Conservation (phyloP, 2,329 filamentous ascomycete species). For the Mycosphaerella arachidis region DNA sequence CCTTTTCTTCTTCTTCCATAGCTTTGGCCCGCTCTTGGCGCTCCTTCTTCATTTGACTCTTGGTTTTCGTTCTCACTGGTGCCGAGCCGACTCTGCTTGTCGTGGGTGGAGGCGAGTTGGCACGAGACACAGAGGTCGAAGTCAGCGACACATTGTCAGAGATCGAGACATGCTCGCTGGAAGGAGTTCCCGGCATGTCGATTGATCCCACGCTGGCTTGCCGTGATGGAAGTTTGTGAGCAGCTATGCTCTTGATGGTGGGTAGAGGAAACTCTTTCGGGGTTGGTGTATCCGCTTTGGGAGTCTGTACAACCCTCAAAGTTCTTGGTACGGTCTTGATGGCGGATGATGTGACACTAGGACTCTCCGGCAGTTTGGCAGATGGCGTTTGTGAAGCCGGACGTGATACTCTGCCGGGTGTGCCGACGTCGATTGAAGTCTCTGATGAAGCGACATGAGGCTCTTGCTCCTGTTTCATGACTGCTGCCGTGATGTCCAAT, state of each 20-base stretch:
- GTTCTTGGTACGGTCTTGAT: constrained; percentile 57
- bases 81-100: constrained; percentile 61
- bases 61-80: constrained; percentile 65
- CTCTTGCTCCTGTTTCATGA: constrained; percentile 20
- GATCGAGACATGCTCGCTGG: constrained; percentile 65
- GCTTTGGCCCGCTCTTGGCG: constrained; percentile 40
- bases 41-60: constrained; percentile 74
- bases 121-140: constrained; percentile 67
- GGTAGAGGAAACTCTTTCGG: constrained; percentile 24
- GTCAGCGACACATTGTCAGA: constrained; percentile 67
- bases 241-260: constrained; percentile 20
- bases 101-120: constrained; percentile 64
- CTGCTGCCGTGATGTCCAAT: constrained; percentile 43
- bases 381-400: constrained; percentile 49
- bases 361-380: constrained; percentile 52
- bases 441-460: constrained; percentile 36
- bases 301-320: constrained; percentile 63
- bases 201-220: constrained; percentile 54
- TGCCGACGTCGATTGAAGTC: constrained; percentile 37
- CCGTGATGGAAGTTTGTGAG: constrained; percentile 44
- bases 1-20: constrained; percentile 42
- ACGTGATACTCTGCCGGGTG: constrained; percentile 6
- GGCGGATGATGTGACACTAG: constrained; percentile 44
- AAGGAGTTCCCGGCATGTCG: constrained; percentile 66
- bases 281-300: constrained; percentile 57